These are phyloP conservation scores for Phymatotrichopsis omnivora DNA, from an alignment of 2,329 filamentous ascomycete species.

Conservation along the genomic window DNA sequence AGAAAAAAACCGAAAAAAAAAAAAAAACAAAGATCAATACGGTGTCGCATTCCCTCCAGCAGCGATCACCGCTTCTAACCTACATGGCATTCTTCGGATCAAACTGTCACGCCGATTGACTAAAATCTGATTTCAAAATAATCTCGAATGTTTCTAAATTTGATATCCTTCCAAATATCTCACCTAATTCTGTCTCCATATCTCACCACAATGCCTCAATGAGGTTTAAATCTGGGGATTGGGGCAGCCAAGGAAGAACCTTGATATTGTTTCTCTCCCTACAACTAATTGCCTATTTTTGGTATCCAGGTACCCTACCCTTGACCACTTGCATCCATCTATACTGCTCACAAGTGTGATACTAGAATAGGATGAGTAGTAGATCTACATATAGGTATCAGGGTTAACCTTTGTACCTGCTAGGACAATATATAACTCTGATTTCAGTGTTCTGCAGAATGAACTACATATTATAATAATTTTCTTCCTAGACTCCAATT, in stretches of 20 bases:
- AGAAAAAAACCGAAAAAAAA: no score
- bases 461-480: neutral
- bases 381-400: neutral
- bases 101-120: neutral
- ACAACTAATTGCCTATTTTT: neutral
- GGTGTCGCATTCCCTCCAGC: neutral
- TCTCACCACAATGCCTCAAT: no score
- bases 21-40: neutral
- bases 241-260: neutral
- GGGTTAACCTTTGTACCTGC: no score
- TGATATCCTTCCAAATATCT: no score
- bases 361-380: no score
- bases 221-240: no score
- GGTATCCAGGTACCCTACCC: neutral
- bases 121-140: neutral
- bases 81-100: neutral
- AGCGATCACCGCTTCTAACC: slow-evolving; percentile 5
- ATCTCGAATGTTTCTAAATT: neutral
- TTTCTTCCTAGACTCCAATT: neutral
- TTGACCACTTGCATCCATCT: no score
- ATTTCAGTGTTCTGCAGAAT: slow-evolving; percentile 1
- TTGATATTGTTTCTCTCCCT: neutral
- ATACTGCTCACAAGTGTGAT: no score
- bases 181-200: no score
- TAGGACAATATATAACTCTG: no score